phyloP scores from a whole-genome alignment of 257 asterid species.

The Catharanthus roseus region DNA sequence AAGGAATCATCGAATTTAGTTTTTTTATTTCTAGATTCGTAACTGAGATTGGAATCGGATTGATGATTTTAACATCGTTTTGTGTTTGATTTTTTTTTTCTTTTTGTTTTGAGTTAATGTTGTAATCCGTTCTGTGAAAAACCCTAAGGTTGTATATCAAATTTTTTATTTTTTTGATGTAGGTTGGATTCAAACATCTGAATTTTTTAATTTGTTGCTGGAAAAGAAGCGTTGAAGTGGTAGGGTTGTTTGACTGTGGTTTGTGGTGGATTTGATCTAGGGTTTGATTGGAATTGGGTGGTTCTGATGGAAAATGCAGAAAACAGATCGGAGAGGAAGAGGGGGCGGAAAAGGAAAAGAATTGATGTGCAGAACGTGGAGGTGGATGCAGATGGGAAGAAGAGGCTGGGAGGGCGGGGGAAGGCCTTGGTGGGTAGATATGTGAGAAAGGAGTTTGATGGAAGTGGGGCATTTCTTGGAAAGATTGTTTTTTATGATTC shows the following conservation, averaged over 20 bases:
- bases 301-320: constrained; percentile 44
- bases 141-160: constrained; percentile 6
- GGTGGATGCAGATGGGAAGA: constrained; percentile 41
- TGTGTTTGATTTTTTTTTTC: not conserved
- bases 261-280: constrained; percentile 24
- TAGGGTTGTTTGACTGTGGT: not conserved
- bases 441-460: constrained; percentile 61
- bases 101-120: constrained; percentile 1
- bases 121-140: constrained; percentile 1
- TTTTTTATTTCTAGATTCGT: not conserved
- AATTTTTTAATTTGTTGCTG: constrained; percentile 7
- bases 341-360: constrained; percentile 72
- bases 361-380: constrained; percentile 35
- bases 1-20: not conserved
- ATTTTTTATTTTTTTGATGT: not conserved
- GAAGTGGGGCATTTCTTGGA: constrained; percentile 58
- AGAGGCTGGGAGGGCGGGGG: constrained; percentile 37
- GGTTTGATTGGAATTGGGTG: constrained; percentile 23
- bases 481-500: constrained; percentile 45
- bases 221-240: not conserved
- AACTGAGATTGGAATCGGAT: not conserved
- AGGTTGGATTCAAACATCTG: constrained; percentile 12
- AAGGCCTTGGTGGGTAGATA: constrained; percentile 54
- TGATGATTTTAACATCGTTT: not conserved
- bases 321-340: constrained; percentile 30